Evolutionary conservation across 805 yeast species (phyloP).

Genomic region (Wickerhamiella sergipiensis): DNA sequence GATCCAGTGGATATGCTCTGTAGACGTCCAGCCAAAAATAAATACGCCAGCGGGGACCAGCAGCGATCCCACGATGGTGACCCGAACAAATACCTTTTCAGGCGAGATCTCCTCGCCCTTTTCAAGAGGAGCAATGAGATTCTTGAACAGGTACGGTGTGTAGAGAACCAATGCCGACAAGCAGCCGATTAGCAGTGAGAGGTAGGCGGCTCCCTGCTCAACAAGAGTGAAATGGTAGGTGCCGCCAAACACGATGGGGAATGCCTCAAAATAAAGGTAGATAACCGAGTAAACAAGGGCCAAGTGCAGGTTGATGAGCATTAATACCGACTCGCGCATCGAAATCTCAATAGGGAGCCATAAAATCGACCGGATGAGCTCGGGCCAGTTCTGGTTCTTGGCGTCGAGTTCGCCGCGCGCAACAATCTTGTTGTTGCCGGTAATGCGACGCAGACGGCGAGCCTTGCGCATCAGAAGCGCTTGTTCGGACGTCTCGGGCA

Average conservation of each 20-base stretch:
- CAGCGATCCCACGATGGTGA: slow-evolving; percentile 30
- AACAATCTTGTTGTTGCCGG: slow-evolving; percentile 18
- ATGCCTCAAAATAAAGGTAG: slow-evolving; percentile 48
- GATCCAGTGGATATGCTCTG: slow-evolving; percentile 36
- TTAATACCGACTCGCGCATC: slow-evolving; percentile 39
- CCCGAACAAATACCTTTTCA: slow-evolving; percentile 12
- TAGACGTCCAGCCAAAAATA: slow-evolving; percentile 46
- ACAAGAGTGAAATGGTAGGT: slow-evolving; percentile 35
- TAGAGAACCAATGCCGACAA: slow-evolving; percentile 23
- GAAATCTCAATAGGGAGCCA: slow-evolving; percentile 32
- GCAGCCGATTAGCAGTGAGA: slow-evolving; percentile 36
- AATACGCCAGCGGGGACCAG: slow-evolving; percentile 39
- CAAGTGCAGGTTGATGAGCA: slow-evolving; percentile 38
- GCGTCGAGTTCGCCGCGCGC: slow-evolving; percentile 15
- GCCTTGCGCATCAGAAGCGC: slow-evolving; percentile 39
- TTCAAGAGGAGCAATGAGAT: neutral
- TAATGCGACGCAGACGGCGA: slow-evolving; percentile 31
- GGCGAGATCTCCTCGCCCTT: slow-evolving; percentile 1
- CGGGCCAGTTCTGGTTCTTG: slow-evolving; percentile 11
- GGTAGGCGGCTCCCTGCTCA: slow-evolving; percentile 35
- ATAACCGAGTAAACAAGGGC: slow-evolving; percentile 39
- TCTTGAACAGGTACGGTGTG: slow-evolving; percentile 3
- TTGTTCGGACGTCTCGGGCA: slow-evolving; percentile 38
- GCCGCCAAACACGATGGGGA: slow-evolving; percentile 40
- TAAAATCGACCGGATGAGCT: slow-evolving; percentile 33